phyloP scores from a whole-genome alignment of 106 monocot species.

The Apostasia shenzhenica region DNA sequence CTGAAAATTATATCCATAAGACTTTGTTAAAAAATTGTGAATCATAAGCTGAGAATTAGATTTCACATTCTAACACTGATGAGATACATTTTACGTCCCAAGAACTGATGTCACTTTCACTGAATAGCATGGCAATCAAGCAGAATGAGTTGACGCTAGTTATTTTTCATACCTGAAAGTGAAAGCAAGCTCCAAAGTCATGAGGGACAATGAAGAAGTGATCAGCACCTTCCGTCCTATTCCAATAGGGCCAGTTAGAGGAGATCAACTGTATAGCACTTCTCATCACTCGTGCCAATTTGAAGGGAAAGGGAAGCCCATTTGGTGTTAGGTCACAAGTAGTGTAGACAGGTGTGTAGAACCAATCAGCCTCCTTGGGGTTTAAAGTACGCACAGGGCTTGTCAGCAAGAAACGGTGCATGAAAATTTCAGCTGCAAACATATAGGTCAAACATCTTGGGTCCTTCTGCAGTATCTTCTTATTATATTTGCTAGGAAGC shows the following conservation, averaged over 20 bases:
- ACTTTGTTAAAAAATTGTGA: too few species aligned
- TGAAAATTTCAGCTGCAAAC: conserved; percentile 87
- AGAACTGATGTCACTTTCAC: too few species aligned
- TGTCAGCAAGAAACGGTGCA: conserved; percentile 78
- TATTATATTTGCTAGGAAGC: conserved; percentile 56
- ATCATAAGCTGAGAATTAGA: too few species aligned
- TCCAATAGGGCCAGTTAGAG: conserved; percentile 63
- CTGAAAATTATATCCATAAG: too few species aligned
- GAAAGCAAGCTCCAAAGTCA: conserved; percentile 71
- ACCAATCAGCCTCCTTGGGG: conserved; percentile 85
- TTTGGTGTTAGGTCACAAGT: conserved; percentile 72
- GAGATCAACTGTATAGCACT: conserved; percentile 56
- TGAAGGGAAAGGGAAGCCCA: conserved; percentile 57
- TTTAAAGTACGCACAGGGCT: conserved; percentile 78
- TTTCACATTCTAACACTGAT: too few species aligned
- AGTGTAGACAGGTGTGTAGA: conserved; percentile 74
- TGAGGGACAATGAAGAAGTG: conserved; percentile 70
- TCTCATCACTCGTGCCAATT: conserved; percentile 67
- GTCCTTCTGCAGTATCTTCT: conserved; percentile 63
- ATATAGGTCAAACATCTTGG: conserved; percentile 58
- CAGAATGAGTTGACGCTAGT: too few species aligned
- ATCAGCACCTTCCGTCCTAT: conserved; percentile 55
- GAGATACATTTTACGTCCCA: too few species aligned
- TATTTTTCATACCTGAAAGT: conserved; percentile 37
- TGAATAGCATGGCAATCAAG: too few species aligned